These are phyloP conservation scores for Mucor irregularis DNA, from an alignment of 371 early-diverging fungal species.

Conservation along the genomic window DNA sequence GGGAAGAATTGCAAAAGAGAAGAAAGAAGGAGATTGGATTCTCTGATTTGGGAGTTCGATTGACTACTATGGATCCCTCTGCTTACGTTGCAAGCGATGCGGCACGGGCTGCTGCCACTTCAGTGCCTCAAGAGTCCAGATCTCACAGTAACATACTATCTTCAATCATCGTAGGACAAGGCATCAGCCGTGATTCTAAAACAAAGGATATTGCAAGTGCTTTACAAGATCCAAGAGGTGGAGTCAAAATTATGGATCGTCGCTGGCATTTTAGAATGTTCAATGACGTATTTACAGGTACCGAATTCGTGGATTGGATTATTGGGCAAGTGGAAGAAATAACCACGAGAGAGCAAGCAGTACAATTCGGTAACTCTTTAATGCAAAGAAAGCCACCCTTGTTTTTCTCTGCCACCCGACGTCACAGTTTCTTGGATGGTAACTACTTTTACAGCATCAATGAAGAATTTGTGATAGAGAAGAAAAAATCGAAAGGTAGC, in stretches of 20 bases:
- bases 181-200: constrained; percentile 48
- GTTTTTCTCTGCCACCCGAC: constrained; percentile 73
- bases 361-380: constrained; percentile 79
- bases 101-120: background rate
- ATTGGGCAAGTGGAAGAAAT: constrained; percentile 79
- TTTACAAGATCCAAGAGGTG: constrained; percentile 73
- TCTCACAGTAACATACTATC: constrained; percentile 26
- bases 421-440: constrained; percentile 87
- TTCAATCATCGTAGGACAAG: constrained; percentile 32
- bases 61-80: constrained; percentile 53
- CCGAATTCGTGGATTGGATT: constrained; percentile 91
- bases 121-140: background rate
- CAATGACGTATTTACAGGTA: constrained; percentile 80
- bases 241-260: constrained; percentile 76
- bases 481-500: constrained; percentile 32
- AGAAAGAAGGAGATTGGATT: constrained; percentile 38
- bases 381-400: constrained; percentile 70
- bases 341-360: constrained; percentile 80
- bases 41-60: constrained; percentile 40
- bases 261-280: constrained; percentile 90
- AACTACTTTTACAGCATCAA: constrained; percentile 88
- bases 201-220: constrained; percentile 68
- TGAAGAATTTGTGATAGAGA: constrained; percentile 54
- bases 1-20: constrained; percentile 46
- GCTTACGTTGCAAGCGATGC: constrained; percentile 37